Percentiles rank a stretch among this genome's conserved stretches.
phyloP scores from a whole-genome alignment of 148 eudicot genomes.

The Mesembryanthemum crystallinum region DNA sequence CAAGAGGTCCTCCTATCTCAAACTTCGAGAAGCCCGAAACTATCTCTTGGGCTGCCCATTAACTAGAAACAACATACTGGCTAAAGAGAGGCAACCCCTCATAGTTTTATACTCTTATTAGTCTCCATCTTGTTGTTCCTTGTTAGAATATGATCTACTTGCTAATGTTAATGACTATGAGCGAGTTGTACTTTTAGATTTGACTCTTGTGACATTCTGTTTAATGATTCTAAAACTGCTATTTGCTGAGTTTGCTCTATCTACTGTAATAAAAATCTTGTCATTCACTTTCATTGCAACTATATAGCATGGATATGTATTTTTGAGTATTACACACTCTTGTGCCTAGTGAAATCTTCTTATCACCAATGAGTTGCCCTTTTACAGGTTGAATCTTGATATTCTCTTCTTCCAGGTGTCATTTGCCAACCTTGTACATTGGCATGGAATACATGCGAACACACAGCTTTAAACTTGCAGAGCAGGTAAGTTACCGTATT shows the following conservation, averaged over 20 bases:
- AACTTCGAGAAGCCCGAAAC: neutral
- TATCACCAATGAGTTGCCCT: constrained; percentile 21
- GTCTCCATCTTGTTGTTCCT: neutral
- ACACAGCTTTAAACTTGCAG: constrained; percentile 82
- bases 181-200: neutral
- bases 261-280: neutral
- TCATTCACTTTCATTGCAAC: constrained; percentile 1
- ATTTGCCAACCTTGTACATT: constrained; percentile 86
- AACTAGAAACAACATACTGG: neutral
- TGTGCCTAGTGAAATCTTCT: constrained; percentile 13
- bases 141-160: neutral
- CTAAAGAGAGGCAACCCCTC: neutral
- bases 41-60: neutral
- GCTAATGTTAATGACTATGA: neutral
- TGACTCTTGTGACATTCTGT: neutral
- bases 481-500: constrained; percentile 53
- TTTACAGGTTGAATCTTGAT: constrained; percentile 36
- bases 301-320: neutral
- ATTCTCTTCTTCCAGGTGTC: constrained; percentile 74
- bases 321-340: neutral
- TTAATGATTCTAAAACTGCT: neutral
- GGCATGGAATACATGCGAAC: constrained; percentile 98
- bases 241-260: neutral
- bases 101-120: neutral
- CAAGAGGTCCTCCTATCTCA: neutral